Percentiles rank a stretch among this genome's conserved stretches.
These are phyloP conservation scores for Aphanomyces cochlioides DNA, from an alignment of 352 stramenopile species.

Conservation along the genomic window DNA sequence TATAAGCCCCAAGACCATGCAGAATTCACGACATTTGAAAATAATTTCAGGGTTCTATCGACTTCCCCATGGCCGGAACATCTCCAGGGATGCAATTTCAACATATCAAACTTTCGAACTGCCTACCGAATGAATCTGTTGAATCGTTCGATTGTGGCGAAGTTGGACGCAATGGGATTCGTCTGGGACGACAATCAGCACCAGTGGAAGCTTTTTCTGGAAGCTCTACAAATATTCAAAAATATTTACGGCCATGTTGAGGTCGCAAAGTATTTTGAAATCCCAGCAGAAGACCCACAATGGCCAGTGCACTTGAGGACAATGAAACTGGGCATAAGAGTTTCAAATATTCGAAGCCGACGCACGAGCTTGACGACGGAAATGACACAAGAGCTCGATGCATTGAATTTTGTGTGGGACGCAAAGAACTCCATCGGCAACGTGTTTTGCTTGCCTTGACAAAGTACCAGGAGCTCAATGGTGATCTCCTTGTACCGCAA, in stretches of 20 bases:
- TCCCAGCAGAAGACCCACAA: neutral
- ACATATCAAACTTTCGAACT: no score
- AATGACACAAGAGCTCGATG: neutral
- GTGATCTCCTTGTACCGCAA: no score
- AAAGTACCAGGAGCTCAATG: no score
- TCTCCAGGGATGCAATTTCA: no score
- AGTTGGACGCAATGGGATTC: slow-evolving; percentile 3
- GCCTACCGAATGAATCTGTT: no score
- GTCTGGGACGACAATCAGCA: slow-evolving; percentile 13
- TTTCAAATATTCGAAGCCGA: slow-evolving; percentile 13
- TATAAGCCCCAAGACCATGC: no score
- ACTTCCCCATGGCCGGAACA: no score
- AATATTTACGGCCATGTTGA: slow-evolving; percentile 14
- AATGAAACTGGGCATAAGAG: neutral
- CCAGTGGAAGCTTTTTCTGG: slow-evolving; percentile 4
- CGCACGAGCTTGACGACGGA: neutral
- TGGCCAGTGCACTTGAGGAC: neutral
- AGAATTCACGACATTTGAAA: no score
- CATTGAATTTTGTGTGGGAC: slow-evolving; percentile 1
- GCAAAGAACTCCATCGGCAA: no score
- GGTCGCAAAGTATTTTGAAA: slow-evolving; percentile 6
- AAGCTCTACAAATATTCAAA: slow-evolving; percentile 16
- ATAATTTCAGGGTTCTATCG: no score
- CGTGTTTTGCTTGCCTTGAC: no score
- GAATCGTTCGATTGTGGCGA: no score